Conservation (phyloP, 495 filamentous ascomycete species). For the Aspergillus campestris region DNA sequence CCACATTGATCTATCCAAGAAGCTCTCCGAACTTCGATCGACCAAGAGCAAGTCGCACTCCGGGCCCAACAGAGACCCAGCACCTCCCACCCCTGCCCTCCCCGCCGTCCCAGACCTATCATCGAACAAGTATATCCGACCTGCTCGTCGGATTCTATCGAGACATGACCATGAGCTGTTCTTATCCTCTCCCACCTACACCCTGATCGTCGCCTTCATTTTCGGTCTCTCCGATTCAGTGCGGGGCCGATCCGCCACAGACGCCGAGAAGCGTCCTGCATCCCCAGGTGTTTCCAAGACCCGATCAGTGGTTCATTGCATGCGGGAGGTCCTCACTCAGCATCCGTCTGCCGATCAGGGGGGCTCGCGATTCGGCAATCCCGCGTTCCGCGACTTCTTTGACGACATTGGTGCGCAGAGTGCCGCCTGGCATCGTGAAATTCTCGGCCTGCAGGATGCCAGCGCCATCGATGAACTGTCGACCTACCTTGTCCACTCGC, state of each 20-base stretch:
- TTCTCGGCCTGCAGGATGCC: constrained; percentile 43
- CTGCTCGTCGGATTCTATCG: constrained; percentile 72
- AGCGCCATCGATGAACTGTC: constrained; percentile 60
- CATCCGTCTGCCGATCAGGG: constrained; percentile 77
- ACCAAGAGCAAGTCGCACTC: constrained; percentile 46
- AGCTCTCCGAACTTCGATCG: constrained; percentile 61
- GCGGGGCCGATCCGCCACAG: constrained; percentile 63
- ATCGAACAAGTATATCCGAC: constrained; percentile 52
- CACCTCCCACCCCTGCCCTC: constrained; percentile 63
- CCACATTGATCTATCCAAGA: constrained; percentile 52
- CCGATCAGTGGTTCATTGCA: constrained; percentile 58
- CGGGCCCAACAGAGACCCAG: constrained; percentile 48
- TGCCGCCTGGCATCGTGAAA: constrained; percentile 29
- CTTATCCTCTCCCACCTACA: constrained; percentile 66
- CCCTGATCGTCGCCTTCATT: constrained; percentile 71
- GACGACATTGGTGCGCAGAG: constrained; percentile 55
- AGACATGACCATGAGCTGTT: constrained; percentile 73
- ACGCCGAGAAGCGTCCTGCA: constrained; percentile 44
- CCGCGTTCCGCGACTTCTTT: constrained; percentile 75
- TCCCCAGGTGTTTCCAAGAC: constrained; percentile 54
- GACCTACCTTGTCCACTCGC: constrained; percentile 71
- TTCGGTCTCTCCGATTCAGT: constrained; percentile 81
- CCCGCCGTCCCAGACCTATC: constrained; percentile 60
- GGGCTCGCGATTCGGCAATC: constrained; percentile 91
- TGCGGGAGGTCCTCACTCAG: constrained; percentile 50